Evolutionary conservation across 2,329 filamentous ascomycete genomes (phyloP), one percentile per base, ranked within the genome.

Genomic region (Cercospora zeae-maydis): DNA sequence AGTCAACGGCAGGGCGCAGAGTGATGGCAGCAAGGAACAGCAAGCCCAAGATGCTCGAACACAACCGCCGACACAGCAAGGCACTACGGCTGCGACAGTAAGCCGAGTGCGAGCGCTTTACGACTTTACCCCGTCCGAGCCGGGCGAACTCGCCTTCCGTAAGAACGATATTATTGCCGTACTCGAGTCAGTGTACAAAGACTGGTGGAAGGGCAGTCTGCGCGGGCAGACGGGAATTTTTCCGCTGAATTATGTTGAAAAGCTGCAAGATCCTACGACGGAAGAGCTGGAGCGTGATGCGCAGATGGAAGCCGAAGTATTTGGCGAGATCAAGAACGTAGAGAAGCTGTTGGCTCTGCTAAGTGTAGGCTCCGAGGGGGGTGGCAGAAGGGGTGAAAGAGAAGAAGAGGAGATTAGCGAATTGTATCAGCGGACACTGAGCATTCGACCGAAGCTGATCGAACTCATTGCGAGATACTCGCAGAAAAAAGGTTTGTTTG

Each of bases 381-480:
- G 74, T n/a, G 73, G 70, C 69, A 89, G 93, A 61, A 89, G 96
- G 73, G 95, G 98, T 21, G 72, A 74, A 64, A 69, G 74, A 24
- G 73, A 75, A 70, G 97, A 96, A 68, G 95, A 99, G 76, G 95
- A 99, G 79, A 97, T 99, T 66, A 96, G 92, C 58, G 88, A 68
- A 84, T 71, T 89, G 34, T 99, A 99, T 74, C 93, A 99, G 74
- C 92, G 93, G 67, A 98, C 95, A 0, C 78, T 98, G 67, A 91
- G 93, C 3, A 99, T 99, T 72, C 86, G 95, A 33, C 95, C 95
- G 11, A 99, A 99, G 80, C 81, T 99, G 66, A 98, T 99, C 75
- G 96, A 98, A 79, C 81, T 99, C 55, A 99, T 99, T 75, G 95
- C 96, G 66, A 98, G 98, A 76, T 99, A 99, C 75, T 98, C 95